Evolutionary conservation across 805 yeast genomes (phyloP).

Genomic region (Candida piceae): DNA sequence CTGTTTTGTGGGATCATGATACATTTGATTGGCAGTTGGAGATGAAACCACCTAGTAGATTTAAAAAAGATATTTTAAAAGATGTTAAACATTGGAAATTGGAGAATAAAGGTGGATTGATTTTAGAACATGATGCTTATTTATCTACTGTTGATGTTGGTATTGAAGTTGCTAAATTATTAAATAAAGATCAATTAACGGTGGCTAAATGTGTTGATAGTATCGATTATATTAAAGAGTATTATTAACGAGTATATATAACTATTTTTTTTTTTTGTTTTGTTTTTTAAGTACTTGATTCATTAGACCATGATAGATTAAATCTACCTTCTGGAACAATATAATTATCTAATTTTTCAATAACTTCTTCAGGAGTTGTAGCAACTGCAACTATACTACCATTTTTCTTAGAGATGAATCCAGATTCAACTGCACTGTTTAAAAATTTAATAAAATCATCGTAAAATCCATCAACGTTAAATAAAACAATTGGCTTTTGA

Average conservation of each 20-base stretch:
- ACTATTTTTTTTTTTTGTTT: not conserved
- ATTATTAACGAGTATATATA: no score
- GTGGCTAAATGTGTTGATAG: constrained; percentile 77
- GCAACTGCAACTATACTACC: constrained; percentile 67
- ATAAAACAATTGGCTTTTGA: constrained; percentile 69
- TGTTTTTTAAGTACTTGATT: no score
- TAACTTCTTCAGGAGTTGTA: constrained; percentile 61
- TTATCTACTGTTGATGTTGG: constrained; percentile 65
- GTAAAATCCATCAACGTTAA: constrained; percentile 75
- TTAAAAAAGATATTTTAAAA: constrained; percentile 46
- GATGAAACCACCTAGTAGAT: constrained; percentile 37
- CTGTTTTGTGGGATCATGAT: constrained; percentile 89
- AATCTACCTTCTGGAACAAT: constrained; percentile 69
- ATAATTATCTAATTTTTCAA: constrained; percentile 54
- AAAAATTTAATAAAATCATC: constrained; percentile 63
- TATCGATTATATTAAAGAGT: constrained; percentile 46
- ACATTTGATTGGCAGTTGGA: constrained; percentile 85
- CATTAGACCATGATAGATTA: constrained; percentile 64
- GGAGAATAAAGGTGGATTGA: constrained; percentile 48
- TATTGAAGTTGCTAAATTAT: constrained; percentile 46
- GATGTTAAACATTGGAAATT: constrained; percentile 54
- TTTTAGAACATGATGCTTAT: constrained; percentile 83
- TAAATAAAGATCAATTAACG: constrained; percentile 62
- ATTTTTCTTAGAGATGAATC: constrained; percentile 64
- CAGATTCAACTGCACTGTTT: constrained; percentile 49